Percentiles rank a stretch among this genome's conserved stretches.
Evolutionary conservation across 106 monocot species (phyloP).

Genomic region (Dendrobium nobile): DNA sequence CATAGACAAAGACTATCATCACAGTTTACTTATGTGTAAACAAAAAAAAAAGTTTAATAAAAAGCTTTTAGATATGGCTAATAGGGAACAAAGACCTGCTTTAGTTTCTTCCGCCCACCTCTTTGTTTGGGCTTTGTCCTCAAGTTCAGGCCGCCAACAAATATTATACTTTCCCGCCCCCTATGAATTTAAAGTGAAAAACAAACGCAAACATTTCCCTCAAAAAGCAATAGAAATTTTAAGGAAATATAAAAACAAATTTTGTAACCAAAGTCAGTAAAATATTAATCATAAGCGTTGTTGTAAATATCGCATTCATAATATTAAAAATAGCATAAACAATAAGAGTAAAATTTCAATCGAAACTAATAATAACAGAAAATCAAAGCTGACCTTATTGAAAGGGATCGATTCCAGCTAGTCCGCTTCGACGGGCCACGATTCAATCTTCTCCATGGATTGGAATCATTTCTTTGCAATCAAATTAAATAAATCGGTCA

Average conservation of each 20-base stretch:
- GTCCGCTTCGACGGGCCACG: slow-evolving; percentile 35
- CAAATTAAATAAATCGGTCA: not conserved
- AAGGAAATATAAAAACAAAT: too few species aligned
- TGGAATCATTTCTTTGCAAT: slow-evolving; percentile 14
- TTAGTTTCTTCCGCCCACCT: slow-evolving; percentile 39
- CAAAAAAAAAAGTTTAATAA: not conserved
- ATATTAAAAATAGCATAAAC: not conserved
- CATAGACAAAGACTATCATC: not conserved
- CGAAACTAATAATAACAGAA: not conserved
- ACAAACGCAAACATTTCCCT: slow-evolving; percentile 1
- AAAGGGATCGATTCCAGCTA: slow-evolving; percentile 83
- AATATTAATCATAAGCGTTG: not conserved
- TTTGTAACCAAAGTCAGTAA: too few species aligned
- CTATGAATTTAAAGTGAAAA: slow-evolving; percentile 23
- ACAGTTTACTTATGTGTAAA: not conserved
- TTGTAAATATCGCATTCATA: too few species aligned
- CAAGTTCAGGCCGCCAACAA: slow-evolving; percentile 31
- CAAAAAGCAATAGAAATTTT: too few species aligned
- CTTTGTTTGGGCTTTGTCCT: slow-evolving; percentile 39
- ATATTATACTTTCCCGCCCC: slow-evolving; percentile 77
- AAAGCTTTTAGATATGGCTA: not conserved
- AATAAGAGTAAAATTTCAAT: not conserved
- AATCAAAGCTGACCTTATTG: slow-evolving; percentile 40
- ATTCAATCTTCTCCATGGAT: slow-evolving; percentile 25
- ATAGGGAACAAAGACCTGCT: slow-evolving; percentile 29